Percentiles rank a stretch among this genome's conserved stretches.
Evolutionary conservation across 2,329 filamentous ascomycete genomes (phyloP).

Genomic region (Penicillium sp.): DNA sequence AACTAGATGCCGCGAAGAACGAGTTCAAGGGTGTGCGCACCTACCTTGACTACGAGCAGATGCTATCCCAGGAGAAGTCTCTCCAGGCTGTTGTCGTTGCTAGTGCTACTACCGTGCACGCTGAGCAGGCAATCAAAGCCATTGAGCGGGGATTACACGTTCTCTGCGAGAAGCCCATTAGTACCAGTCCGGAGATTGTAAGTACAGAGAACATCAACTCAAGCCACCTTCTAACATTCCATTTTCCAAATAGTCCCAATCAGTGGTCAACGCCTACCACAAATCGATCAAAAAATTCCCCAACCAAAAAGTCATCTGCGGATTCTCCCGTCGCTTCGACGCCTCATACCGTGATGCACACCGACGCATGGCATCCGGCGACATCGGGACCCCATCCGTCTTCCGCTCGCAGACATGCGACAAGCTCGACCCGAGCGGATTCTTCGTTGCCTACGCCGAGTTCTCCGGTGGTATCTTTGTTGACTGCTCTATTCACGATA

Average conservation of each 20-base stretch:
- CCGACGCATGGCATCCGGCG: conserved; percentile 52
- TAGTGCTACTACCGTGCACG: conserved; percentile 57
- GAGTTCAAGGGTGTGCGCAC: conserved; percentile 51
- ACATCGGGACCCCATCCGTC: conserved; percentile 62
- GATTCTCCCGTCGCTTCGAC: conserved; percentile 68
- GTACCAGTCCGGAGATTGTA: conserved; percentile 61
- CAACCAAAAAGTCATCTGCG: conserved; percentile 66
- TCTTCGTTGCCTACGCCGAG: conserved; percentile 68
- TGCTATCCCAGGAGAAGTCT: conserved; percentile 55
- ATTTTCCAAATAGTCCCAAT: conserved; percentile 51
- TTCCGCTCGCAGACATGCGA: conserved; percentile 69
- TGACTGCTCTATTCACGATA: conserved; percentile 71
- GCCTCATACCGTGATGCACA: conserved; percentile 63
- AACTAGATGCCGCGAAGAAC: conserved; percentile 50
- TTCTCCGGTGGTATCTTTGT: conserved; percentile 70
- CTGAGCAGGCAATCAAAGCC: conserved; percentile 59
- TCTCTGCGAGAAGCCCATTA: conserved; percentile 57
- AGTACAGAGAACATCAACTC: conserved; percentile 17
- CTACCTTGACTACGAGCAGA: conserved; percentile 57
- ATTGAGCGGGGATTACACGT: conserved; percentile 58
- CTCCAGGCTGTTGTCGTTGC: conserved; percentile 59
- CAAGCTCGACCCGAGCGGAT: conserved; percentile 64
- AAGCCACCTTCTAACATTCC: background rate
- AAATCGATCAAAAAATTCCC: conserved; percentile 51
- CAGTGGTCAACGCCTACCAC: conserved; percentile 58